Evolutionary conservation across 768 basidiomycete species (phyloP).

Genomic region (Pisolithus tinctorius): DNA sequence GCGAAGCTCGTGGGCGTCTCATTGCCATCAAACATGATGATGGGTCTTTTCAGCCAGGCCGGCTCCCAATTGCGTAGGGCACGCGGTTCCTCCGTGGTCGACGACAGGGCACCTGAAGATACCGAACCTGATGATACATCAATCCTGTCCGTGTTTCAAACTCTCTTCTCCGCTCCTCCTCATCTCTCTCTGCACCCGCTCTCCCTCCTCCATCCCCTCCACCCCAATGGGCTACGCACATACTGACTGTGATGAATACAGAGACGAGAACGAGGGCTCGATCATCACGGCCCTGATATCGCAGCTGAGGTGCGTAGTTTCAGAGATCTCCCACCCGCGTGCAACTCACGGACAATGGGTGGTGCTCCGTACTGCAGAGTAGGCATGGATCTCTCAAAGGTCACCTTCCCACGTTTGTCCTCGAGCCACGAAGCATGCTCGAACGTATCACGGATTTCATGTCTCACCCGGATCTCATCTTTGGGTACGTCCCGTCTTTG

Average conservation of each 20-base stretch:
- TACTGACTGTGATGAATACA: conserved; percentile 34
- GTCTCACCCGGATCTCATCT: conserved; percentile 96
- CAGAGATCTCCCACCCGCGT: no score
- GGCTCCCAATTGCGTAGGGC: conserved; percentile 59
- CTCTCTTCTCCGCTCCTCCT: conserved; percentile 10
- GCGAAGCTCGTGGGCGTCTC: not conserved
- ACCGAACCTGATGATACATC: conserved; percentile 87
- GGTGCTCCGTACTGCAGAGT: conserved; percentile 44
- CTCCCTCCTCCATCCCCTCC: not conserved
- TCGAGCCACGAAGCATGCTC: conserved; percentile 95
- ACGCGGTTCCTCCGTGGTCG: conserved; percentile 52
- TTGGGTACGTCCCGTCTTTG: conserved; percentile 56
- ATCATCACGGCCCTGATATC: conserved; percentile 83
- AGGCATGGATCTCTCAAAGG: conserved; percentile 94
- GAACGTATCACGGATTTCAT: conserved; percentile 99
- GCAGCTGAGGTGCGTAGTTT: conserved; percentile 62
- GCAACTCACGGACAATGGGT: no score
- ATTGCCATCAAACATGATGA: conserved; percentile 37
- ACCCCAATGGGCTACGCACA: conserved; percentile 25
- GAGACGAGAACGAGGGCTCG: conserved; percentile 92
- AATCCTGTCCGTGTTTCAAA: conserved; percentile 58
- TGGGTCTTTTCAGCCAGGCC: conserved; percentile 73
- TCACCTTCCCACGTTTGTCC: conserved; percentile 91
- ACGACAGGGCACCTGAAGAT: conserved; percentile 71
- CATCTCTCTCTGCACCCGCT: conserved; percentile 29